phyloP scores from a whole-genome alignment of 2,329 filamentous ascomycete species.

The Paracoccidioides brasiliensis region DNA sequence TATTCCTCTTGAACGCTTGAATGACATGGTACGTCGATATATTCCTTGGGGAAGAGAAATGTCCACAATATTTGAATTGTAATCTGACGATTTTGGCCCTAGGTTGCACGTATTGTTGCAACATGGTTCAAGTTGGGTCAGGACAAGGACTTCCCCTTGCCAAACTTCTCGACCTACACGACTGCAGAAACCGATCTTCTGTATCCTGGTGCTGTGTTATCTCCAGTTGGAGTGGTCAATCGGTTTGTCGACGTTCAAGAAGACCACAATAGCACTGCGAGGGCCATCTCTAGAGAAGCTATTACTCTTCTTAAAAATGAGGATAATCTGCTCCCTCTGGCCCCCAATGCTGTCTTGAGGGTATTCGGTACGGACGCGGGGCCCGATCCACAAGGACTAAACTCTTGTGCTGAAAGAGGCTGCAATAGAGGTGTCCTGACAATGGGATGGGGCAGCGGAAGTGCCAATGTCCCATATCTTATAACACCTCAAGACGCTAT shows the following conservation, averaged over 20 bases:
- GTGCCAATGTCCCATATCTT: constrained; percentile 58
- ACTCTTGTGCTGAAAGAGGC: constrained; percentile 52
- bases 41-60: background rate
- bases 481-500: constrained; percentile 57
- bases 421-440: constrained; percentile 58
- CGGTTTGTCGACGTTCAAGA: constrained; percentile 50
- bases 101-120: constrained; percentile 44
- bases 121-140: constrained; percentile 45
- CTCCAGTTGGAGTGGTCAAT: constrained; percentile 52
- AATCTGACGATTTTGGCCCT: constrained; percentile 8
- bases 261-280: constrained; percentile 39
- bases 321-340: constrained; percentile 41
- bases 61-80: background rate
- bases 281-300: constrained; percentile 41
- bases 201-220: constrained; percentile 46
- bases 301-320: constrained; percentile 52
- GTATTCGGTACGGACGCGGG: constrained; percentile 41
- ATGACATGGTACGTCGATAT: constrained; percentile 30
- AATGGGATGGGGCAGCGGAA: constrained; percentile 71
- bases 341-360: constrained; percentile 25
- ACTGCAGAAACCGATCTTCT: constrained; percentile 41
- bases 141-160: constrained; percentile 42
- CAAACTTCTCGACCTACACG: constrained; percentile 50
- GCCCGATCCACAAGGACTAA: constrained; percentile 46
- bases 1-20: constrained; percentile 43